Evolutionary conservation across 2,329 filamentous ascomycete genomes (phyloP).

Genomic region (Paraphoma chrysanthemicola): DNA sequence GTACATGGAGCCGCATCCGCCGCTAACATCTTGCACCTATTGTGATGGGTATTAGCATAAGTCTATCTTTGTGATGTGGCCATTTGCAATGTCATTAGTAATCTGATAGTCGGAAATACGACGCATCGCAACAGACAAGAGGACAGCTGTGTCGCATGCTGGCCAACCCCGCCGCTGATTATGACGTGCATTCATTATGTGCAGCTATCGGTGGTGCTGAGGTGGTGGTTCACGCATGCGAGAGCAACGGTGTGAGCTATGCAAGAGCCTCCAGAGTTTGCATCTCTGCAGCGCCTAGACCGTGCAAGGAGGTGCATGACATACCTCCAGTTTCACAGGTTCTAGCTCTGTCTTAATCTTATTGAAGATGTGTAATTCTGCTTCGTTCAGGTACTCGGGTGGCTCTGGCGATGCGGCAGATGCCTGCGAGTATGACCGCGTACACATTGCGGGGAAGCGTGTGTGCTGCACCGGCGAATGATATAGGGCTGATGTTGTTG

Average conservation of each 20-base stretch:
- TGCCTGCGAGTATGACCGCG: constrained; percentile 32
- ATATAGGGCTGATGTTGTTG: constrained; percentile 10
- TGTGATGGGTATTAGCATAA: constrained; percentile 18
- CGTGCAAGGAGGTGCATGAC: constrained; percentile 9
- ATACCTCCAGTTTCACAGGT: constrained; percentile 56
- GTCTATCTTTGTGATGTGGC: neutral
- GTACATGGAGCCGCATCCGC: constrained; percentile 89
- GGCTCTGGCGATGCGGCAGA: constrained; percentile 37
- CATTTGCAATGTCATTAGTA: too few species aligned
- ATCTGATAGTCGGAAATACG: too few species aligned
- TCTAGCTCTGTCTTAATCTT: constrained; percentile 52
- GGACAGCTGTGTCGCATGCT: neutral
- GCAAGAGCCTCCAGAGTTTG: constrained; percentile 1
- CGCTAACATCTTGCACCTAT: constrained; percentile 79
- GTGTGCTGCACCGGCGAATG: constrained; percentile 8
- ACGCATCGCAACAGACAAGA: too few species aligned
- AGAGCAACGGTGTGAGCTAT: constrained; percentile 13
- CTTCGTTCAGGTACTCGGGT: constrained; percentile 56
- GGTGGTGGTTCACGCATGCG: neutral
- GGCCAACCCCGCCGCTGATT: neutral
- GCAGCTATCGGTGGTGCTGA: neutral
- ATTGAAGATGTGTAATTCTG: constrained; percentile 56
- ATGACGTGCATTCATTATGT: neutral
- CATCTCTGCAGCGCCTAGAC: constrained; percentile 5
- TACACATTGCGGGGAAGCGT: constrained; percentile 11